Percentiles rank a stretch among this genome's conserved stretches.
Evolutionary conservation across 768 basidiomycete species (phyloP).

Genomic region (Boletus edulis): DNA sequence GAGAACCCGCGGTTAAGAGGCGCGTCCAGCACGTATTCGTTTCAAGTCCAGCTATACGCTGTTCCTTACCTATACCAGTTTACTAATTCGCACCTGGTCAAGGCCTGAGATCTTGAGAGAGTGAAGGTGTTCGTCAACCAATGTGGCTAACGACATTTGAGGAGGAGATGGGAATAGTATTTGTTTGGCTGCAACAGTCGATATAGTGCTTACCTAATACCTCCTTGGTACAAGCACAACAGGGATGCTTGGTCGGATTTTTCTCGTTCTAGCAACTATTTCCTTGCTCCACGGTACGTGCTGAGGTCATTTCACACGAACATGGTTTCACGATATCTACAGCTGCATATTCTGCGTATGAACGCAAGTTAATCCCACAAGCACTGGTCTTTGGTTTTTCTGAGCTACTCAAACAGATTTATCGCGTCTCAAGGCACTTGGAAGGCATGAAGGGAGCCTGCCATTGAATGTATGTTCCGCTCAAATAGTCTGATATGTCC

Average conservation of each 20-base stretch:
- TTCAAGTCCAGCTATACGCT: too few species aligned
- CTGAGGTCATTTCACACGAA: neutral
- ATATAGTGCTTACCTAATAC: neutral
- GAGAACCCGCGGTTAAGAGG: too few species aligned
- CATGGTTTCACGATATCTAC: constrained; percentile 1
- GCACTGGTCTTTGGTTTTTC: constrained; percentile 17
- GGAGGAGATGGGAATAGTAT: too few species aligned
- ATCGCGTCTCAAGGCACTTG: constrained; percentile 73
- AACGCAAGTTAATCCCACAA: constrained; percentile 48
- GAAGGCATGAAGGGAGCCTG: constrained; percentile 62
- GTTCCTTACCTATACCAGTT: too few species aligned
- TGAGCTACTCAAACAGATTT: constrained; percentile 49
- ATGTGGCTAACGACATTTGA: too few species aligned
- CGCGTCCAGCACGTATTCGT: too few species aligned
- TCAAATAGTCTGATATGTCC: neutral
- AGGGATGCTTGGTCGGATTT: constrained; percentile 42
- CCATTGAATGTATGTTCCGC: constrained; percentile 55
- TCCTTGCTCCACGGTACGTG: constrained; percentile 54
- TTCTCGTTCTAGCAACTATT: constrained; percentile 47
- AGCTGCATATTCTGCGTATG: constrained; percentile 83
- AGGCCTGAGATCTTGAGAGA: too few species aligned
- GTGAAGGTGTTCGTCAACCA: too few species aligned
- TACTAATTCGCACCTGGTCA: too few species aligned
- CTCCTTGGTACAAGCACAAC: neutral
- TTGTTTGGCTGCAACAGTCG: too few species aligned